Evolutionary conservation across 805 yeast genomes (phyloP), one percentile per base, ranked within the genome.

Genomic region (Lachancea nothofagi): DNA sequence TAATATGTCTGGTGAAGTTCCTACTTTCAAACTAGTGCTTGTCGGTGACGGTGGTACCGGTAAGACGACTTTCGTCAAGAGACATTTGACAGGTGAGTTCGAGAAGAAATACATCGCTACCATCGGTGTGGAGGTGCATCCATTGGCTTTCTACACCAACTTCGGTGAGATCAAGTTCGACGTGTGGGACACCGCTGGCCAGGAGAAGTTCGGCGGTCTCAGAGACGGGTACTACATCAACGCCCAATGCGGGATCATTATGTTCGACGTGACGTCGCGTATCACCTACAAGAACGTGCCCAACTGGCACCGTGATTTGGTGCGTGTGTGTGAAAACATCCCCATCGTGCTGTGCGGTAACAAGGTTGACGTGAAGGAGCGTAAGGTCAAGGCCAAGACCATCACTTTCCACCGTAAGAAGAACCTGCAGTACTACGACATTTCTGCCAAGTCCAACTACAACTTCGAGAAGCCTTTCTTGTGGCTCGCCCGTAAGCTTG

Each of bases 21-120:
- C 98, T 57, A 86, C 96, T 54, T 93, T 93, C 72, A 93, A 93
- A 77, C 80, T 93, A 69, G 99, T 93, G 61, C 81, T 93, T 63
- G 98, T 93, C 72, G 99, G 99, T 68, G 99, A 93, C 67, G 99
- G 99, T 78, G 99, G 99, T 80, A 93, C 98, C 70, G 99, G 99
- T 75, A 93, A 93, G 82, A 93, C 99, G 76, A 93, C 99, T 45
- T 93, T 93, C 60, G 99, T 93, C 69, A 93, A 94, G 78, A 89
- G 99, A 78, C 99, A 93, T 72, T 80, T 89, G 71, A 90, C 98
- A 51, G 96, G 98, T 74, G 99, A 93, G 70, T 93, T 93, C 66
- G 98, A 93, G 73, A 93, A 93, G 76, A 89, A 89, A 72, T 93
- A 93, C 76, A 87, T 84, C 69, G 99, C 98, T 64, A 93, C 98